Percentiles rank a stretch among this genome's conserved stretches.
Conservation (phyloP, 208 protist genomes). For the Angomonas deanei region DNA sequence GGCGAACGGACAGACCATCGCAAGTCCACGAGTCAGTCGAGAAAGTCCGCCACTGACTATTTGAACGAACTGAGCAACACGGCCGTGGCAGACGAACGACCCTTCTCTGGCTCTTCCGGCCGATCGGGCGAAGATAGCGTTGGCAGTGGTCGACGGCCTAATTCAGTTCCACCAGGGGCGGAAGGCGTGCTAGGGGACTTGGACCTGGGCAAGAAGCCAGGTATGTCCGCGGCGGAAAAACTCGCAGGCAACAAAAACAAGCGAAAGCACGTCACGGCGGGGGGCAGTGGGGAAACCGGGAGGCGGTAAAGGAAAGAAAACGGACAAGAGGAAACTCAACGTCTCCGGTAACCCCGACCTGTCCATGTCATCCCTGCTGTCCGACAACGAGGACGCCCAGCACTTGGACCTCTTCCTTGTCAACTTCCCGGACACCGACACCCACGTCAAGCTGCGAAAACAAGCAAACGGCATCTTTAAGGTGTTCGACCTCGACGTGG, state of each 20-base stretch:
- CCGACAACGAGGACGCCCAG: conserved; percentile 23
- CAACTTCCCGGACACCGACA: conserved; percentile 56
- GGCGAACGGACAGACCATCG: too few relatives aligned
- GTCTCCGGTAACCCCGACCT: neutral
- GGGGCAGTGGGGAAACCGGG: too few relatives aligned
- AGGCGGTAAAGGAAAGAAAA: neutral
- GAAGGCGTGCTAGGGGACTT: neutral
- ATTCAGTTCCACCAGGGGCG: too few relatives aligned
- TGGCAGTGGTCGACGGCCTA: too few relatives aligned
- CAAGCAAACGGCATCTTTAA: conserved; percentile 54
- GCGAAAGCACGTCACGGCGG: too few relatives aligned
- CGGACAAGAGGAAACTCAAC: neutral
- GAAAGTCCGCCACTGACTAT: neutral
- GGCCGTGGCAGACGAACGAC: too few relatives aligned
- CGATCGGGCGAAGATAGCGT: too few relatives aligned
- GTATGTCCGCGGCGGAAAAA: too few relatives aligned
- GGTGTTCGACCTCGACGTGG: conserved; percentile 15
- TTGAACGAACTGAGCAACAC: neutral
- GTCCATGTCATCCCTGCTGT: neutral
- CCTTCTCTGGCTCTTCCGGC: too few relatives aligned
- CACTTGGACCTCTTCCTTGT: conserved; percentile 42
- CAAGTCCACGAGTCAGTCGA: too few relatives aligned
- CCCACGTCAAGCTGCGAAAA: conserved; percentile 57
- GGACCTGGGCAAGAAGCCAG: too few relatives aligned
- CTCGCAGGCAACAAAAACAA: too few relatives aligned